Evolutionary conservation across 1,284 basidiomycete genomes (phyloP).

Genomic region (Pyrrhoderma noxium): DNA sequence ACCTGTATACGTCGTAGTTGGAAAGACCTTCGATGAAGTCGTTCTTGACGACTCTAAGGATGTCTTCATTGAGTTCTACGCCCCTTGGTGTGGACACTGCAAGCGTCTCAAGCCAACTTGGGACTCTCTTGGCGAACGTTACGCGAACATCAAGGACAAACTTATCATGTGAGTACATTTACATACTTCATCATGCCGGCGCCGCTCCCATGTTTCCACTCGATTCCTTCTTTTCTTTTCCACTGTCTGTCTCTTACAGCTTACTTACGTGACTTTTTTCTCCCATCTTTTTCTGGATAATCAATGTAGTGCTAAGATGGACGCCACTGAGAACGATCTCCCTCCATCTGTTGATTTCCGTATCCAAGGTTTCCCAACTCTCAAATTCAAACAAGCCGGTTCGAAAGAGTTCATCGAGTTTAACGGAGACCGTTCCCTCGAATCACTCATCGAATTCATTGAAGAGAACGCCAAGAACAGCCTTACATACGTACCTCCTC

Average conservation of each 20-base stretch:
- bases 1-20: constrained; percentile 79
- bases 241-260: constrained; percentile 9
- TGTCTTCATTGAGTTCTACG: constrained; percentile 96
- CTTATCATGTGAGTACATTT: constrained; percentile 64
- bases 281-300: constrained; percentile 9
- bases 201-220: too few species aligned
- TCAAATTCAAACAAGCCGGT: constrained; percentile 96
- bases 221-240: too few species aligned
- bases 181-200: too few species aligned
- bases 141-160: constrained; percentile 68
- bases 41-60: constrained; percentile 88
- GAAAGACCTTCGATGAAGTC: constrained; percentile 85
- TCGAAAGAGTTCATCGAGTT: constrained; percentile 85
- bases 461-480: constrained; percentile 76
- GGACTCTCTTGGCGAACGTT: constrained; percentile 88
- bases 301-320: constrained; percentile 95
- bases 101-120: constrained; percentile 94
- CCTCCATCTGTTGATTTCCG: constrained; percentile 84
- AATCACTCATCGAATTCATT: constrained; percentile 79
- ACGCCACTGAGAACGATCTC: constrained; percentile 94
- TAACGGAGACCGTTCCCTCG: constrained; percentile 84
- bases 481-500: constrained; percentile 29
- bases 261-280: neutral
- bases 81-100: constrained; percentile 95
- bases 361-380: constrained; percentile 85